These are phyloP conservation scores for Cercospora sp. DNA, from an alignment of 2,329 filamentous ascomycete species.

Conservation along the genomic window DNA sequence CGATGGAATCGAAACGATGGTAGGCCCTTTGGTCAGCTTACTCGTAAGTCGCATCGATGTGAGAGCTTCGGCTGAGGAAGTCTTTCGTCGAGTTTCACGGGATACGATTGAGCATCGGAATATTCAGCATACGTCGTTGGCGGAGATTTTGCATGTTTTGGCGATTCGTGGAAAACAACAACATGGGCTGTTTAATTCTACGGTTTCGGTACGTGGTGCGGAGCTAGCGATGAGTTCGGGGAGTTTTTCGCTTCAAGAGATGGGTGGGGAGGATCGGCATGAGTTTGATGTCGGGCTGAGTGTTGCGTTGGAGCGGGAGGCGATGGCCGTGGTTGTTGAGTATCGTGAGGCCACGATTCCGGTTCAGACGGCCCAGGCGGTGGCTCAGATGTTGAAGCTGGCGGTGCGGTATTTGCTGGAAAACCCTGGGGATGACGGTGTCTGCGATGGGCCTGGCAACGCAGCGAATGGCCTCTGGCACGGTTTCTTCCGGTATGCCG, in stretches of 20 bases:
- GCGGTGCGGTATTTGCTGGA: not conserved
- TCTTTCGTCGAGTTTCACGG: too few relatives aligned
- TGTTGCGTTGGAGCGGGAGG: not conserved
- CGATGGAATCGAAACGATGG: constrained; percentile 2
- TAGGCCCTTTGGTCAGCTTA: not conserved
- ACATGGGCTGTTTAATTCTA: not conserved
- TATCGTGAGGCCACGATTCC: not conserved
- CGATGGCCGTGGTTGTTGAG: not conserved
- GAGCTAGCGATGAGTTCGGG: not conserved
- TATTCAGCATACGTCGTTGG: not conserved
- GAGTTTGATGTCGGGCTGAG: not conserved
- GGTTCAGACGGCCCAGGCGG: not conserved
- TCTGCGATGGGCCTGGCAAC: not conserved
- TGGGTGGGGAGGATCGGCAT: not conserved
- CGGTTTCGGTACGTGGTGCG: not conserved
- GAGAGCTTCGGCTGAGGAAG: too few relatives aligned
- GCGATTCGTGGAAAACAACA: not conserved
- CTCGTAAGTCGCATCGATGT: too few relatives aligned
- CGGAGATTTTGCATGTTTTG: not conserved
- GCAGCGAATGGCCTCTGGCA: not conserved
- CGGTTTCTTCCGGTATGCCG: not conserved
- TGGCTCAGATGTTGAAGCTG: not conserved
- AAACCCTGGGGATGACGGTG: not conserved
- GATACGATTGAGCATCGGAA: not conserved
- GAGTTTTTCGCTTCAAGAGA: not conserved